Evolutionary conservation across 202 grass and related monocot genomes (phyloP).

Genomic region (Carex arenaria): DNA sequence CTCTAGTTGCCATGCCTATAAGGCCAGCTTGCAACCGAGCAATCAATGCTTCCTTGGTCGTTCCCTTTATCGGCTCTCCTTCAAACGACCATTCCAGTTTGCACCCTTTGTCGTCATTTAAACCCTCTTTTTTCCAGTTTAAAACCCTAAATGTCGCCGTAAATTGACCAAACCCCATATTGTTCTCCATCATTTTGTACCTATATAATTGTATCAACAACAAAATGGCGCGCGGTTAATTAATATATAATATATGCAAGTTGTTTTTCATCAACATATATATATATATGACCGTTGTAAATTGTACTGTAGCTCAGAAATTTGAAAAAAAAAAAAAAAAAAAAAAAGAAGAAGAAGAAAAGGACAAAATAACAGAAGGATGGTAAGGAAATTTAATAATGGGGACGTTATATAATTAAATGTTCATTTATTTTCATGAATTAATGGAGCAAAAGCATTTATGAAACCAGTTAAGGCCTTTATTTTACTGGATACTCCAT

Average conservation of each 20-base stretch:
- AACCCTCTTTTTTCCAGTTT: background rate
- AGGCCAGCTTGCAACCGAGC: constrained; percentile 61
- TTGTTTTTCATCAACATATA: background rate
- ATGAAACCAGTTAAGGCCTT: background rate
- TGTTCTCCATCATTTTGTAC: constrained; percentile 91
- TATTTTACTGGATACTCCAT: background rate
- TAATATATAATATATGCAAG: background rate
- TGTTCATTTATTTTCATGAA: background rate
- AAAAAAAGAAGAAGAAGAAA: background rate
- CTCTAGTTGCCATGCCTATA: constrained; percentile 52
- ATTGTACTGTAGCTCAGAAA: background rate
- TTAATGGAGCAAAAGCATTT: background rate
- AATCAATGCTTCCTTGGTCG: constrained; percentile 44
- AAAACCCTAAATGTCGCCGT: constrained; percentile 53
- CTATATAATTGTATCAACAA: background rate
- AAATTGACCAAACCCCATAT: constrained; percentile 70
- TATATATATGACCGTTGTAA: background rate
- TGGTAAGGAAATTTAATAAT: background rate
- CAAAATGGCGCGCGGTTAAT: background rate
- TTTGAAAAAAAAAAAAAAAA: background rate
- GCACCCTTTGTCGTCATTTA: constrained; percentile 26
- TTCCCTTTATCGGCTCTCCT: constrained; percentile 60
- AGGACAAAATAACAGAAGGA: background rate
- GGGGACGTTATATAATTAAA: background rate
- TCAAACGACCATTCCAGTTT: constrained; percentile 64